Base-by-base conservation (phyloP, 176 grass and related monocot genomes). In the Puccinellia tenuiflora region DNA sequence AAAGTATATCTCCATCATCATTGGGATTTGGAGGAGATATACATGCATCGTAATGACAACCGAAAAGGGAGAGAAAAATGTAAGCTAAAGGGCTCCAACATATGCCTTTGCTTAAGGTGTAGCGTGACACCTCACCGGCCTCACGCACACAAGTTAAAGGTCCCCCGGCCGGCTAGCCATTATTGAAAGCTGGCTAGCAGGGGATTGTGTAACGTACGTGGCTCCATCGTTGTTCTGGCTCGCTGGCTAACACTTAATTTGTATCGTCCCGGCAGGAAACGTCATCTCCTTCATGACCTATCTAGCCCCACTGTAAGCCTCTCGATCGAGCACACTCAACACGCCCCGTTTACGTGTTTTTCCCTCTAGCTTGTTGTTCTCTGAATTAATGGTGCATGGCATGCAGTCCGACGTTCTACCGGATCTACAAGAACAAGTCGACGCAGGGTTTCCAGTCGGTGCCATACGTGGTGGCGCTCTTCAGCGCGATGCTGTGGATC, bases 401-500 rank as follows among this genome's bases (percentile, higher is more conserved):
- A 5, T 17, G 60, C 31, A 63, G 60, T 17, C 92, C 92, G 7
- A 98, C 92, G 8, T 98, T 98, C 75, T 95, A 91, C 46, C 87
- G 83, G 0, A 78, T 98, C 14, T 93, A 96, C 77, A 85, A 68
- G 40, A 92, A 39, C 77, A 98, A 95, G 76, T 90, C 96, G 12
- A 98, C 93, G 0, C 54, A 93, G 79, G 96, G 91, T 0, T 96
- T 98, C 52, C 96, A 95, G 59, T 98, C 96, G 0, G 68, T 98
- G 17, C 96, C 96, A 0, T 98, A 98, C 43, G 96, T 98, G 1
- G 89, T 98, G 60, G 91, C 96, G 0, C 85, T 98, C 2, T 98
- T 98, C 54, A 98, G 96, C 48, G 79, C 91, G 3, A 93, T 93
- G 89, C 50, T 98, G 35, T 98, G 93, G 96, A 98, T 98, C 63